Percentiles rank a stretch among this genome's conserved stretches.
These are phyloP conservation scores for Hirschfeldia incana DNA, from an alignment of 345 rosid genomes.

Conservation along the genomic window DNA sequence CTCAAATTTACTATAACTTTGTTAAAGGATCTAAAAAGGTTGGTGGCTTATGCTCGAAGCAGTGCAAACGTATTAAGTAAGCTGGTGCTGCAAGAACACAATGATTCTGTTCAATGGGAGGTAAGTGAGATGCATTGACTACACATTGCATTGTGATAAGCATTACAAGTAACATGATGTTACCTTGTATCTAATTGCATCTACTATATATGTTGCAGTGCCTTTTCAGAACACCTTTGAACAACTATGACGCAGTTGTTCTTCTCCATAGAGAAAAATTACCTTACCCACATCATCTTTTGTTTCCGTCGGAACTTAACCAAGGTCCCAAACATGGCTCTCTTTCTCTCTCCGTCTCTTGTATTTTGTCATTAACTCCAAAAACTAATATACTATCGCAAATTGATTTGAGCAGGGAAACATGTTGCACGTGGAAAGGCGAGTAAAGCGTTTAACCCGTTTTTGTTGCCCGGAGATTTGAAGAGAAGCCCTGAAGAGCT, in stretches of 20 bases:
- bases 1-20: slow-evolving; percentile 11
- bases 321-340: slow-evolving; percentile 52
- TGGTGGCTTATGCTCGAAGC: slow-evolving; percentile 92
- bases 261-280: slow-evolving; percentile 79
- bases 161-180: neutral
- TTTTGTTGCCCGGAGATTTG: slow-evolving; percentile 55
- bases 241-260: slow-evolving; percentile 83
- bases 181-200: neutral
- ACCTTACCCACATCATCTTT: slow-evolving; percentile 70
- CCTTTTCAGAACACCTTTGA: slow-evolving; percentile 82
- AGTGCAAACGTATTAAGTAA: slow-evolving; percentile 71
- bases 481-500: slow-evolving; percentile 57
- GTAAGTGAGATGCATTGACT: slow-evolving; percentile 43
- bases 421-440: slow-evolving; percentile 69
- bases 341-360: neutral
- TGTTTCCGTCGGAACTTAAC: slow-evolving; percentile 70
- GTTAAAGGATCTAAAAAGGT: slow-evolving; percentile 73
- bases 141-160: neutral
- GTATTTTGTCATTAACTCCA: neutral
- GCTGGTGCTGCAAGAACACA: slow-evolving; percentile 60
- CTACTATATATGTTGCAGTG: slow-evolving; percentile 58
- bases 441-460: slow-evolving; percentile 62
- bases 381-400: neutral
- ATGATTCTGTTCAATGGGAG: slow-evolving; percentile 74
- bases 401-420: slow-evolving; percentile 52